Evolutionary conservation across 352 stramenopile species (phyloP).

Genomic region (Phytophthora pseudosyringae): DNA sequence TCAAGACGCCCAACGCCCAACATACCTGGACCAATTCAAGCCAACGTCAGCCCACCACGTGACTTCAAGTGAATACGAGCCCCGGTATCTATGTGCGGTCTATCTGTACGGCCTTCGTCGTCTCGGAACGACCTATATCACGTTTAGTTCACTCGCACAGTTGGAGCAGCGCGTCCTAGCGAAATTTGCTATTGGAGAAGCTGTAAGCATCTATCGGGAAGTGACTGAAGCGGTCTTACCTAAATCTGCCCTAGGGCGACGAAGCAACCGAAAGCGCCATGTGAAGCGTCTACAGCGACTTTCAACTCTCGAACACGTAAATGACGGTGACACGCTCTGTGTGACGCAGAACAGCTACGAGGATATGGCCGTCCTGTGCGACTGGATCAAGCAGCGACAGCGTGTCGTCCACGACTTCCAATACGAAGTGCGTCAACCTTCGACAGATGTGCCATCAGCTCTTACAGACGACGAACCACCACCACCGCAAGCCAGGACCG

Average conservation of each 20-base stretch:
- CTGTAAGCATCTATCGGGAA: slow-evolving; percentile 64
- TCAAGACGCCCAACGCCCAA: neutral
- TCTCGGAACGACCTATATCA: slow-evolving; percentile 57
- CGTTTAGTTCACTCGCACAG: slow-evolving; percentile 50
- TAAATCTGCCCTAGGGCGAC: neutral
- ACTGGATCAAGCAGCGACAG: slow-evolving; percentile 66
- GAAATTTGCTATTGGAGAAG: slow-evolving; percentile 32
- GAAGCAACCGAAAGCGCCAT: neutral
- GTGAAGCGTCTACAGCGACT: slow-evolving; percentile 47
- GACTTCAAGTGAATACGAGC: slow-evolving; percentile 4
- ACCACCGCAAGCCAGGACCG: slow-evolving; percentile 1
- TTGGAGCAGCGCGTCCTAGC: slow-evolving; percentile 42
- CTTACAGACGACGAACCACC: neutral
- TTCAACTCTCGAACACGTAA: slow-evolving; percentile 45
- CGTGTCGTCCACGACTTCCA: slow-evolving; percentile 37
- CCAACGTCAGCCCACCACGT: slow-evolving; percentile 1
- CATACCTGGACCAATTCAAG: slow-evolving; percentile 44
- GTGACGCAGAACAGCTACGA: slow-evolving; percentile 66
- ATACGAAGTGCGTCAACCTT: slow-evolving; percentile 7
- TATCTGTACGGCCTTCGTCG: slow-evolving; percentile 52
- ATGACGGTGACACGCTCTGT: slow-evolving; percentile 64
- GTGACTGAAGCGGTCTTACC: slow-evolving; percentile 12
- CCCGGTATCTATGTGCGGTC: slow-evolving; percentile 53
- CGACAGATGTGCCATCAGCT: neutral
- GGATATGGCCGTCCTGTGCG: slow-evolving; percentile 73